Base-by-base conservation (phyloP, 2,329 filamentous ascomycete genomes). In the Cadophora malorum region DNA sequence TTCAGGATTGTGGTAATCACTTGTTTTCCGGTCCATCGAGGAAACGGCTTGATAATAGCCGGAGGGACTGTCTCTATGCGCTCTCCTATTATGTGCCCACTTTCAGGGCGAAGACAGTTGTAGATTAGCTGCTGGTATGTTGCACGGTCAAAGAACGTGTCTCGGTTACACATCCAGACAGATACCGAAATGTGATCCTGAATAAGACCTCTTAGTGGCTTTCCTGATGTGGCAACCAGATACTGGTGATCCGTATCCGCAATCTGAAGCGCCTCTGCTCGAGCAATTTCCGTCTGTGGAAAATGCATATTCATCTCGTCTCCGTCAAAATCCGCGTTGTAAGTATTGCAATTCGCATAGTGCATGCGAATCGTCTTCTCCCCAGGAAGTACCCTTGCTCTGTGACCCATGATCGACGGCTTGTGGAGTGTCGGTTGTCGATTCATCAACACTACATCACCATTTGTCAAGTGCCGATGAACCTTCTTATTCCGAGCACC, bases 251-350 rank as follows among this genome's bases (percentile, higher is more conserved):
- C 95, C 2, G 96, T 97, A 78, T 98, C 95, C 47, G 96, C 96
- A 75, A 99, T 90, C 73, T 94, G 92, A 73, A 97, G 86, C 1
- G 96, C 96, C 81, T 99, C 96, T 1, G 95, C 92, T 74, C 96
- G 87, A 19, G 96, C 96, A 72, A 98, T 85, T 78, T 98, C 96
- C 74, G 97, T 98, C 75, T 99, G 96, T 1, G 96, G 96, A 77
- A 99, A 98, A 81, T 99, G 96, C 94, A 99, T 96, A 79, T 99
- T 99, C 96, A 99, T 99, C 80, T 99, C 96, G 78, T 99, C 96
- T 79, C 96, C 96, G 77, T 99, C 96, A 77, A 99, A 99, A 85
- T 99, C 96, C 38, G 96, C 96, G 75, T 99, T 99, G 84, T 99
- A 99, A 0, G 96, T 97, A 77, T 99, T 99, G 80, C 96, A 98